Conservation (phyloP, 306 rosid species). For the Mucuna pruriens region DNA sequence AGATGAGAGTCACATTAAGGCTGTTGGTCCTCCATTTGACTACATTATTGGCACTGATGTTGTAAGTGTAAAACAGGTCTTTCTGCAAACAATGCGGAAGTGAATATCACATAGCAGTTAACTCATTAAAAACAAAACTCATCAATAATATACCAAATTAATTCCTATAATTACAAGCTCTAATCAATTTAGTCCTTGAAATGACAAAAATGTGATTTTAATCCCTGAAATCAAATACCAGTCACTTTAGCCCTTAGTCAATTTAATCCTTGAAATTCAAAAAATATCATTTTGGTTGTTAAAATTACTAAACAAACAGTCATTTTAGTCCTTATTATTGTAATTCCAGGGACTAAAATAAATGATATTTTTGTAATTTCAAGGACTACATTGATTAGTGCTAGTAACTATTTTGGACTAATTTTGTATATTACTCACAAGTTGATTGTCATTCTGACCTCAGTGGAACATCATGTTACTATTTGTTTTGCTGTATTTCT, state of each 20-base stretch:
- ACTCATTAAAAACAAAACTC: neutral
- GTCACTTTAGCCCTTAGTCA: neutral
- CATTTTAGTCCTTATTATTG: neutral
- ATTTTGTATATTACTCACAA: neutral
- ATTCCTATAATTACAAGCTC: neutral
- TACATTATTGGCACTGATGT: constrained; percentile 91
- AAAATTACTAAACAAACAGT: neutral
- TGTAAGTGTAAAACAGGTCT: constrained; percentile 55
- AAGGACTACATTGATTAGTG: neutral
- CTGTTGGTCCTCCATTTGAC: constrained; percentile 89
- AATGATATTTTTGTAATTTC: neutral
- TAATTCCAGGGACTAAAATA: neutral
- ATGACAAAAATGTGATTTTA: neutral
- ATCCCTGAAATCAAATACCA: neutral
- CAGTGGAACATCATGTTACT: neutral
- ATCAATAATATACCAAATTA: neutral
- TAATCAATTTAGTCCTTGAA: neutral
- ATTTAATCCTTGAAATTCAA: neutral
- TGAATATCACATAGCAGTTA: constrained; percentile 2
- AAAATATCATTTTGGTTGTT: neutral
- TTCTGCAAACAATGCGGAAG: constrained; percentile 21
- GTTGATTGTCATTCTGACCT: neutral
- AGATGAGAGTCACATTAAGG: constrained; percentile 73
- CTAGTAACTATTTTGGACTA: neutral
- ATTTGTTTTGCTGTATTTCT: constrained; percentile 20